These are phyloP conservation scores for Diaporthe citri DNA, from an alignment of 2,329 filamentous ascomycete species.

Conservation along the genomic window DNA sequence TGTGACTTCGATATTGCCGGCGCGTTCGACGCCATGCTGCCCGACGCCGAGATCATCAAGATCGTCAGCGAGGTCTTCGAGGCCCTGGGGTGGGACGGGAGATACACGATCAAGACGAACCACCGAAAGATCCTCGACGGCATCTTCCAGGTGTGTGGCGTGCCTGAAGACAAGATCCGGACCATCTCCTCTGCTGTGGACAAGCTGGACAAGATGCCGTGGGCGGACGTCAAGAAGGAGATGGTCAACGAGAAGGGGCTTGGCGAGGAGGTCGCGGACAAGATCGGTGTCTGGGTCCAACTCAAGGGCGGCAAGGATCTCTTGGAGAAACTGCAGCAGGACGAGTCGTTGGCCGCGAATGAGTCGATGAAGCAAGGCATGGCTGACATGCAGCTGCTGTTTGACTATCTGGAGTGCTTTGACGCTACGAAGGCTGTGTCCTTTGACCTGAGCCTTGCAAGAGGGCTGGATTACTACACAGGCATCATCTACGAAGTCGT, in stretches of 20 bases:
- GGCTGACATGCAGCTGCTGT: conserved; percentile 83
- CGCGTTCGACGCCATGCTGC: conserved; percentile 88
- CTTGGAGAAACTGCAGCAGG: conserved; percentile 75
- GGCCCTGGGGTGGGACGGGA: conserved; percentile 76
- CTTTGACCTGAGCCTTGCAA: conserved; percentile 90
- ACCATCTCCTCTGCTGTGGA: conserved; percentile 94
- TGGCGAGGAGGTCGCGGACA: conserved; percentile 81
- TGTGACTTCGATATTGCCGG: conserved; percentile 98
- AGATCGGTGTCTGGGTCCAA: conserved; percentile 87
- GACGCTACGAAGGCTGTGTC: conserved; percentile 80
- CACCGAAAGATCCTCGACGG: conserved; percentile 95
- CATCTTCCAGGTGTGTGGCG: conserved; percentile 90
- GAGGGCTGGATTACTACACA: conserved; percentile 88
- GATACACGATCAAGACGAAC: conserved; percentile 87
- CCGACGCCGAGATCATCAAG: conserved; percentile 89
- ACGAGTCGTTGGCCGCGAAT: conserved; percentile 78
- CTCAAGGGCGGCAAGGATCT: conserved; percentile 77
- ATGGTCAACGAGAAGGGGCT: conserved; percentile 95
- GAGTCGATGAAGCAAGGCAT: conserved; percentile 83
- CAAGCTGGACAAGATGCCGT: conserved; percentile 93
- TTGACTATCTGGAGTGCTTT: conserved; percentile 85
- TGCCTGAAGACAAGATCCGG: conserved; percentile 87
- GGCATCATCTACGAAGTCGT: conserved; percentile 49
- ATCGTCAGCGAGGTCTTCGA: conserved; percentile 90
- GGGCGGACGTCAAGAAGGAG: conserved; percentile 90